Conservation (phyloP, 2,329 filamentous ascomycete genomes). For the Furcasterigmium sp. region DNA sequence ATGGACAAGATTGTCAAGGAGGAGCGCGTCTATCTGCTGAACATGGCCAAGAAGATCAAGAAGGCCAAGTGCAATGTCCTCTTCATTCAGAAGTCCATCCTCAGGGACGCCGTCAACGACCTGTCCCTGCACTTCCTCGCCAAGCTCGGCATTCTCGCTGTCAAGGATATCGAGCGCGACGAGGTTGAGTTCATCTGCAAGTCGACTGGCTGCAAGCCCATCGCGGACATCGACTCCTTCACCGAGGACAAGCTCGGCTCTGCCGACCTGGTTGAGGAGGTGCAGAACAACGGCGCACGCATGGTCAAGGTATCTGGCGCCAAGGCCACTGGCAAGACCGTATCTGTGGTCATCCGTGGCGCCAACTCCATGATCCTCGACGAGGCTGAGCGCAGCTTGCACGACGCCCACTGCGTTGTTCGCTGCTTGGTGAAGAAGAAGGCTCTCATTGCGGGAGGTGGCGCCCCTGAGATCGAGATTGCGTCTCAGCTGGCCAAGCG, state of each 20-base stretch:
- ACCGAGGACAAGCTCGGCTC: conserved; percentile 96
- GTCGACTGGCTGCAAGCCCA: conserved; percentile 96
- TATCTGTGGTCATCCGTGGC: conserved; percentile 90
- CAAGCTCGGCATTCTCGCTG: conserved; percentile 88
- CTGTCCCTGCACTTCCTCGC: conserved; percentile 95
- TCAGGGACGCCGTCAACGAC: conserved; percentile 96
- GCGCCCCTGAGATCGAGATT: conserved; percentile 94
- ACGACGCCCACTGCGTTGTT: conserved; percentile 96
- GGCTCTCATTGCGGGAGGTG: conserved; percentile 95
- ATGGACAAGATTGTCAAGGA: conserved; percentile 99
- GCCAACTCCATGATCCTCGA: conserved; percentile 93
- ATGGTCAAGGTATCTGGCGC: conserved; percentile 95
- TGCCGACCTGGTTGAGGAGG: conserved; percentile 91
- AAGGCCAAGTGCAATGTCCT: conserved; percentile 99
- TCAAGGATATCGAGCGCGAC: conserved; percentile 98
- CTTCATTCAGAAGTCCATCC: conserved; percentile 96
- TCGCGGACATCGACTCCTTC: conserved; percentile 97
- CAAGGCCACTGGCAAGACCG: conserved; percentile 77
- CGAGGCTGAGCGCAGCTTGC: conserved; percentile 92
- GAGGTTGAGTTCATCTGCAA: conserved; percentile 99
- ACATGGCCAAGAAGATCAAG: conserved; percentile 99
- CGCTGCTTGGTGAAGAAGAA: conserved; percentile 99
- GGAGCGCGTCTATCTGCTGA: conserved; percentile 94
- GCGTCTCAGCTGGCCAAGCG: conserved; percentile 79
- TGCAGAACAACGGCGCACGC: conserved; percentile 78